Conservation (phyloP, 345 rosid species). For the Acer saccharum region DNA sequence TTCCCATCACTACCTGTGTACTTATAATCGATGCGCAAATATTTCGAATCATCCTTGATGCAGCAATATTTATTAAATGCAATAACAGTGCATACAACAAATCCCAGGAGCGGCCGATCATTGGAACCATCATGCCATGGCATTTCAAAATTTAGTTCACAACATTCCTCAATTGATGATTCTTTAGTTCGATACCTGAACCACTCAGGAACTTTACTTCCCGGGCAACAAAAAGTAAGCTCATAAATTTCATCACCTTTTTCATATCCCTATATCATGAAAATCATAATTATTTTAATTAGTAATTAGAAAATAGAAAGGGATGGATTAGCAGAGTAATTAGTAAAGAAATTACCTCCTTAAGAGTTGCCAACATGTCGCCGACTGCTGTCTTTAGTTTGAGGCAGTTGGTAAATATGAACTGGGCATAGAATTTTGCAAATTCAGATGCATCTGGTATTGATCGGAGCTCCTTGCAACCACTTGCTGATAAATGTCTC, state of each 20-base stretch:
- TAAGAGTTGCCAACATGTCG: too few species aligned
- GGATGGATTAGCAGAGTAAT: too few species aligned
- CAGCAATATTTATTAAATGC: too few species aligned
- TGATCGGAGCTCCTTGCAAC: slow-evolving; percentile 9
- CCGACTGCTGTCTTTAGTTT: neutral
- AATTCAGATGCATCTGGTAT: neutral
- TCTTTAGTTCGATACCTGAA: too few species aligned
- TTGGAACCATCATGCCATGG: neutral
- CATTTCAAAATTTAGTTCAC: neutral
- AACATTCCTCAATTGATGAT: neutral
- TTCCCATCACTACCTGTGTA: too few species aligned
- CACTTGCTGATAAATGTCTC: too few species aligned
- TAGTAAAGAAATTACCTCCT: too few species aligned
- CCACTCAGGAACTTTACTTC: neutral
- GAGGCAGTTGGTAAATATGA: neutral
- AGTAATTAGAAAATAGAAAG: too few species aligned
- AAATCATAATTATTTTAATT: neutral
- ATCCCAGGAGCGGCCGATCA: neutral
- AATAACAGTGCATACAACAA: neutral
- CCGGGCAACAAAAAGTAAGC: neutral
- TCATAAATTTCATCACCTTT: too few species aligned
- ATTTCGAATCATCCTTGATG: too few species aligned
- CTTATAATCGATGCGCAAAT: too few species aligned
- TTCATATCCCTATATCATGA: neutral
- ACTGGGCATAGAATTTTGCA: neutral